Evolutionary conservation across 768 basidiomycete genomes (phyloP), one percentile per base, ranked within the genome.

Genomic region (Brasilioporus rufonigricans): DNA sequence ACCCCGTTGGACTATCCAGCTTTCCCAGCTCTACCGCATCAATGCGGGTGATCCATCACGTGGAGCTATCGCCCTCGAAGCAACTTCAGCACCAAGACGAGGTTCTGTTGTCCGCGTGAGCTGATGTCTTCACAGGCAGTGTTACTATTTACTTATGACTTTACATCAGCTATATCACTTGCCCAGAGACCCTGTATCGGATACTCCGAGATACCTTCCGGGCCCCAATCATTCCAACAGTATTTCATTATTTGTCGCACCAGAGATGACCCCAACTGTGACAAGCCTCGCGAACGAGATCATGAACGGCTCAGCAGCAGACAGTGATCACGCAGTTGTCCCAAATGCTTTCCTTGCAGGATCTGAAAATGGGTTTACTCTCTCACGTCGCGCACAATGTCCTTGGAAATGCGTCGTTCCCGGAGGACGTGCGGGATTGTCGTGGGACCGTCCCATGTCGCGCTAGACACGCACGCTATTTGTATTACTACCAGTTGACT

Each of bases 11-110:
- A 31, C 27, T 49, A 33, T 29, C 10, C 49, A 84, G 80, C 57
- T 80, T 3, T 61, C 64, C 21, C 77, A 78, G 44, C 73, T 86
- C 36, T 80, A 80, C 61, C 77, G 71, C 51, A 84, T 91, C 54
- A 82, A 76, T 23, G 84, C 88, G 0, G 89, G 89, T 4, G 87
- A 87, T 62, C 88, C 87, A 2, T 82, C 83, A 16, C 78, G 85
- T 7, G 89, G 89, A 3, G 77, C 78, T 4, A 76, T 91, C 14
- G 81, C 89, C 1, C 71, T 91, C 1, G 80, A 82, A 21, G 72
- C 80, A 1, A 71, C 76, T 21, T 72, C 70, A 14, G 80, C 84
- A 3, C 86, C 86, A 2, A 60, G 59, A 4, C 63, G 71, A 14
- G 85, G 82, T n/a, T 71, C 78, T 8, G 55, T 61, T 4, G 79